Conservation (phyloP, 148 eudicot species). For the Camellia japonica region DNA sequence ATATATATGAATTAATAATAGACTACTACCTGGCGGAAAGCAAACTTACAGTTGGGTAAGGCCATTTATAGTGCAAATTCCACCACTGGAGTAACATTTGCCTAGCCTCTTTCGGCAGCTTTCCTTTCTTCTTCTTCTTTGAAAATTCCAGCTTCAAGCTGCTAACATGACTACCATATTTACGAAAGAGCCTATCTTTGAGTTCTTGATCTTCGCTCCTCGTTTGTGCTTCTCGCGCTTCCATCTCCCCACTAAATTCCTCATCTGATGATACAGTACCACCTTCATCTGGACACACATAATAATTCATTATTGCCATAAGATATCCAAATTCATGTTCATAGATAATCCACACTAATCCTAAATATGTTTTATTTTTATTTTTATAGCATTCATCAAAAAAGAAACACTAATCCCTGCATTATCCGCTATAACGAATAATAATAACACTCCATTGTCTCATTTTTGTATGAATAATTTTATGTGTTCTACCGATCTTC, state of each 20-base stretch:
- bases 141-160: slow-evolving; percentile 84
- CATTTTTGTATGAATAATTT: no score
- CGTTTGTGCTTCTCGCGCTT: slow-evolving; percentile 48
- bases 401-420: no score
- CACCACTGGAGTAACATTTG: slow-evolving; percentile 80
- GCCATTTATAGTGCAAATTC: slow-evolving; percentile 86
- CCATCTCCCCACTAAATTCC: slow-evolving; percentile 41
- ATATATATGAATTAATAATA: no score
- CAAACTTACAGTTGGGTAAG: slow-evolving; percentile 83
- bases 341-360: background rate
- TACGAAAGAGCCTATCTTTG: slow-evolving; percentile 62
- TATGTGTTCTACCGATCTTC: no score
- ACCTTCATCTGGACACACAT: slow-evolving; percentile 37
- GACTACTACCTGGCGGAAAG: background rate
- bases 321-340: background rate
- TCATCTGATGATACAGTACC: slow-evolving; percentile 53
- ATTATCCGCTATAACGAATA: no score
- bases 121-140: slow-evolving; percentile 94
- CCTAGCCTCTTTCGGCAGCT: slow-evolving; percentile 82
- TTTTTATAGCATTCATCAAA: no score
- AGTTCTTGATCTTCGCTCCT: slow-evolving; percentile 71
- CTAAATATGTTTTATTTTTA: background rate
- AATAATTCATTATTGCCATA: background rate
- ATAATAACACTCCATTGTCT: no score
- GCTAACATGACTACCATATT: slow-evolving; percentile 75